A percentile compares a stretch with the other conserved stretches of the same genome.
Conservation (phyloP, 352 stramenopile species). For the Pythium plurisporium region DNA sequence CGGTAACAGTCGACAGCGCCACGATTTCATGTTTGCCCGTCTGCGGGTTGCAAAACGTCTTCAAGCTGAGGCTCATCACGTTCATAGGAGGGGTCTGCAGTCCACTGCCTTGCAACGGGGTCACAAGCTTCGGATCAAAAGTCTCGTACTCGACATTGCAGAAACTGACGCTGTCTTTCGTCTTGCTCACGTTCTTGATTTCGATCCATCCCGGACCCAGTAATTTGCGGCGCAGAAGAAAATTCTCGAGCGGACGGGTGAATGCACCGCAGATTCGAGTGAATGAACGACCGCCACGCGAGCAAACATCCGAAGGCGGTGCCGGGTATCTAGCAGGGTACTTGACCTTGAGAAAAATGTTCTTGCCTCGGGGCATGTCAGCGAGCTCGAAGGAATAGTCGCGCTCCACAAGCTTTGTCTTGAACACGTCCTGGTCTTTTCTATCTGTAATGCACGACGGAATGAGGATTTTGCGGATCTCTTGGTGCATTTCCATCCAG, state of each 20-base stretch:
- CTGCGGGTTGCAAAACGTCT: conserved; percentile 96
- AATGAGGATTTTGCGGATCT: conserved; percentile 91
- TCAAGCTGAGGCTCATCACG: conserved; percentile 96
- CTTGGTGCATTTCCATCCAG: conserved; percentile 85
- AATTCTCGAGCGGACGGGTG: conserved; percentile 94
- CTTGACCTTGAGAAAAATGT: conserved; percentile 97
- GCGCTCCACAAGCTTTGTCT: conserved; percentile 93
- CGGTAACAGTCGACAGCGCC: conserved; percentile 71
- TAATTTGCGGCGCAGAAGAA: conserved; percentile 96
- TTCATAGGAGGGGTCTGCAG: conserved; percentile 88
- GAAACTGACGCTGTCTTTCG: conserved; percentile 77
- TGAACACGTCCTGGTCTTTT: conserved; percentile 84
- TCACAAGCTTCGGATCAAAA: conserved; percentile 90
- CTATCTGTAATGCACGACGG: conserved; percentile 69
- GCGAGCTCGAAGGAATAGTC: conserved; percentile 98
- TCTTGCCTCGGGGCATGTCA: conserved; percentile 92
- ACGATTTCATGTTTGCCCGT: conserved; percentile 96
- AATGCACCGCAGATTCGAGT: conserved; percentile 94
- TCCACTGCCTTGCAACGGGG: conserved; percentile 55
- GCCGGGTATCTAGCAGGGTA: conserved; percentile 93
- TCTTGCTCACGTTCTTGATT: conserved; percentile 85
- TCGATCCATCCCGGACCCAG: conserved; percentile 98
- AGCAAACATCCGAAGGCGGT: conserved; percentile 79
- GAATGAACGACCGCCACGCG: conserved; percentile 89
- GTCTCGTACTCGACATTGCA: conserved; percentile 94